A percentile compares a stretch with the other conserved stretches of the same genome.
Evolutionary conservation across 2,329 filamentous ascomycete genomes (phyloP).

Genomic region (Scedosporium apiospermum): DNA sequence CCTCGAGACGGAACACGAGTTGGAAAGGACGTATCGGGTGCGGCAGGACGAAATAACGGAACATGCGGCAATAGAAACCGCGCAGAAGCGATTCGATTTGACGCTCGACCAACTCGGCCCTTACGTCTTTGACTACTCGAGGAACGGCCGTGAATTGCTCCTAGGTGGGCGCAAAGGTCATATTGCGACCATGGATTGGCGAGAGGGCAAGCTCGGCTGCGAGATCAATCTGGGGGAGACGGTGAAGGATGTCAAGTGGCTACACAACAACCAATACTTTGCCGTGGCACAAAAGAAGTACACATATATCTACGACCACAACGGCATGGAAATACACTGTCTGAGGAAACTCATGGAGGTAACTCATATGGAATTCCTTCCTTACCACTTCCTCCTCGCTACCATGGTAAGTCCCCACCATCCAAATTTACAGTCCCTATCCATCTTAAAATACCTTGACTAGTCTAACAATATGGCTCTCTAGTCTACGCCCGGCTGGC

Average conservation of each 20-base stretch:
- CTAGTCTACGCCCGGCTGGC: constrained; percentile 66
- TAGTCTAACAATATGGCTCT: constrained; percentile 12
- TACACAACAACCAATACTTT: constrained; percentile 92
- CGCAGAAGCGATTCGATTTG: constrained; percentile 87
- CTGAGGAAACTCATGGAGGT: constrained; percentile 86
- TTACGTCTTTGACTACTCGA: constrained; percentile 80
- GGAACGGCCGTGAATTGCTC: constrained; percentile 78
- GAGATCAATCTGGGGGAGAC: constrained; percentile 89
- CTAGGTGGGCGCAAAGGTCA: constrained; percentile 88
- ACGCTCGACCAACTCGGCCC: constrained; percentile 76
- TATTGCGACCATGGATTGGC: constrained; percentile 94
- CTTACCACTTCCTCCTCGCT: constrained; percentile 89
- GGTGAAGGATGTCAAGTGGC: constrained; percentile 78
- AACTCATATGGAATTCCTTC: constrained; percentile 87
- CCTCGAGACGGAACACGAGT: constrained; percentile 75
- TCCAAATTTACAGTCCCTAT: not conserved
- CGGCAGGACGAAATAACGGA: constrained; percentile 75
- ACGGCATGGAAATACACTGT: constrained; percentile 87
- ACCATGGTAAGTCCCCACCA: constrained; percentile 54
- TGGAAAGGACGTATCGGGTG: constrained; percentile 89
- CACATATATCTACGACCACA: constrained; percentile 89
- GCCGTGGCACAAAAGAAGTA: constrained; percentile 94
- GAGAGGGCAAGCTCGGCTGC: constrained; percentile 80
- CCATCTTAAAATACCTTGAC: not conserved
- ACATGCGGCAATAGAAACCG: constrained; percentile 70